phyloP scores from a whole-genome alignment of 305 asterid species.

The Solanum chacoense region DNA sequence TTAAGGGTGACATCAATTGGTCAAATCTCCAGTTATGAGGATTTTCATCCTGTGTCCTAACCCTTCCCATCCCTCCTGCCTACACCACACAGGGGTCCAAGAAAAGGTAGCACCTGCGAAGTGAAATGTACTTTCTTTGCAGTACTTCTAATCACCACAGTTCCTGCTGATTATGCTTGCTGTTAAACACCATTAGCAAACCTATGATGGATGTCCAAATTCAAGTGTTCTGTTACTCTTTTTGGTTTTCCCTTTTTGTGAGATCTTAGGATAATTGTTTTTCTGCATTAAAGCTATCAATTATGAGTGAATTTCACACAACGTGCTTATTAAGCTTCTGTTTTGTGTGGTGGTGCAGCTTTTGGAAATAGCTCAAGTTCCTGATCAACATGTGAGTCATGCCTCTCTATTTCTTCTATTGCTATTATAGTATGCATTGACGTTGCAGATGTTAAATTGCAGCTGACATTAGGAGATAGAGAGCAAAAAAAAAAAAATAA shows the following conservation, averaged over 20 bases:
- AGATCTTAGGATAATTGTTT: background rate
- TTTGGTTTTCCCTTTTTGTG: background rate
- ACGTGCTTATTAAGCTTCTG: background rate
- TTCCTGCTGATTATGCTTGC: background rate
- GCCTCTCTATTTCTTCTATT: background rate
- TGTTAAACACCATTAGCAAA: background rate
- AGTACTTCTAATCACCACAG: background rate
- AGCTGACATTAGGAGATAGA: background rate
- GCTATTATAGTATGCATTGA: background rate
- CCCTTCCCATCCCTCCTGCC: background rate
- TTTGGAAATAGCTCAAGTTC: slow-evolving; percentile 75
- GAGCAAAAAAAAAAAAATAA: background rate
- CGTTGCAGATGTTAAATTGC: background rate
- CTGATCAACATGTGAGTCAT: slow-evolving; percentile 54
- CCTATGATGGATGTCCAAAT: background rate
- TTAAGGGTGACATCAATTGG: background rate
- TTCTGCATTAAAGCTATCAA: background rate
- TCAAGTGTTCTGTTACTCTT: background rate
- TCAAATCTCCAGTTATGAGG: background rate
- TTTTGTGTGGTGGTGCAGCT: slow-evolving; percentile 40
- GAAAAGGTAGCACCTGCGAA: background rate
- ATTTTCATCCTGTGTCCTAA: background rate
- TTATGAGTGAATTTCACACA: background rate
- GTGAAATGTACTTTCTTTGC: background rate
- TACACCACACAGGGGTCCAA: background rate